These are phyloP conservation scores for Musa itinerans DNA, from an alignment of 176 grass and related monocot species.

Conservation along the genomic window DNA sequence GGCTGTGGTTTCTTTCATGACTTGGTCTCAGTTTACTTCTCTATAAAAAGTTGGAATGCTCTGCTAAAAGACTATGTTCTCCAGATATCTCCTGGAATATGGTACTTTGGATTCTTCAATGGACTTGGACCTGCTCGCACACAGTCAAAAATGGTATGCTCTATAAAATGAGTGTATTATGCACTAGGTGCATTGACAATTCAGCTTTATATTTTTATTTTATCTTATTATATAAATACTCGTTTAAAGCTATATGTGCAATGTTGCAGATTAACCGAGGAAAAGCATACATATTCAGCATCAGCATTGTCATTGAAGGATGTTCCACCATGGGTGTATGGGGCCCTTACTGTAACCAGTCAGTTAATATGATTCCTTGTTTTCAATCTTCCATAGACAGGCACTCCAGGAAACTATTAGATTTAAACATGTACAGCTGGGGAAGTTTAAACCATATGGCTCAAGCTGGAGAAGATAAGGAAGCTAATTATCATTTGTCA, in stretches of 20 bases:
- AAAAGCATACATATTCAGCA: constrained; percentile 53
- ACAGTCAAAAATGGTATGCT: constrained; percentile 93
- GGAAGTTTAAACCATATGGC: not conserved
- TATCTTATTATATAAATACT: not conserved
- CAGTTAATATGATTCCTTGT: constrained; percentile 64
- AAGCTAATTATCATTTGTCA: constrained; percentile 21
- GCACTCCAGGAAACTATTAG: constrained; percentile 48
- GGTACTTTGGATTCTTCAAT: constrained; percentile 98
- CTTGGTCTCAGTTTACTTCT: not conserved
- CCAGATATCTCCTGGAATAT: constrained; percentile 74
- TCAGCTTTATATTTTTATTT: not conserved
- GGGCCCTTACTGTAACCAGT: constrained; percentile 72
- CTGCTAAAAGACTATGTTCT: not conserved
- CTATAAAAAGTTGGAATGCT: not conserved
- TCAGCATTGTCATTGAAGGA: constrained; percentile 52
- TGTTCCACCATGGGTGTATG: constrained; percentile 46
- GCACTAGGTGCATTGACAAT: not conserved
- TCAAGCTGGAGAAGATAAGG: constrained; percentile 24
- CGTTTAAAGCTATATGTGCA: constrained; percentile 11
- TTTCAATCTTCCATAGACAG: constrained; percentile 48
- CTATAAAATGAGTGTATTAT: not conserved
- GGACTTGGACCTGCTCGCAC: constrained; percentile 78
- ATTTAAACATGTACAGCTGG: constrained; percentile 7
- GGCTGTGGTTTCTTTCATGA: not conserved
- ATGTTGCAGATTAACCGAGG: constrained; percentile 76